These are phyloP conservation scores for Jaltomata sinuosa DNA, from an alignment of 257 asterid genomes.

Conservation along the genomic window DNA sequence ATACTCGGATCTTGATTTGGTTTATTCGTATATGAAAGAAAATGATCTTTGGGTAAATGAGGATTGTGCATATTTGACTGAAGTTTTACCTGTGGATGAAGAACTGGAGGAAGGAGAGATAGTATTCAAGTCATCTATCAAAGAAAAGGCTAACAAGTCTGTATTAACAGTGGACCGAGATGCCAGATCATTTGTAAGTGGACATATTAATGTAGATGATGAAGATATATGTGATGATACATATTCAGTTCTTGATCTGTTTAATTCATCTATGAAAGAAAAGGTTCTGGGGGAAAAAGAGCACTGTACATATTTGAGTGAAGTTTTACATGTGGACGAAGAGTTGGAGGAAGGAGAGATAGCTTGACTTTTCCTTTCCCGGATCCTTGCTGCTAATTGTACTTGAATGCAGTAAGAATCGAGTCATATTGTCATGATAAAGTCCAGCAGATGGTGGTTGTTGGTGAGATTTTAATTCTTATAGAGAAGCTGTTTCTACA, in stretches of 20 bases:
- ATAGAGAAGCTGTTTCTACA: not conserved
- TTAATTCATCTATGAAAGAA: conserved; percentile 12
- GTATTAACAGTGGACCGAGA: not conserved
- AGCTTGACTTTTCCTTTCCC: not conserved
- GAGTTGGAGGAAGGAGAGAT: conserved; percentile 87
- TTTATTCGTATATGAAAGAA: conserved; percentile 11
- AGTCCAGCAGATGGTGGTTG: not conserved
- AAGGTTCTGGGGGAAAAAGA: conserved; percentile 9
- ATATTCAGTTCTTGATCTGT: conserved; percentile 15
- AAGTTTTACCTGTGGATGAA: conserved; percentile 22
- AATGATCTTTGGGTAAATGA: conserved; percentile 7
- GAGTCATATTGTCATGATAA: not conserved
- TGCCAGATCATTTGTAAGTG: conserved; percentile 3
- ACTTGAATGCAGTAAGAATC: not conserved
- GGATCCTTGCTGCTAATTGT: not conserved
- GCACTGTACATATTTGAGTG: not conserved
- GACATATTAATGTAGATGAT: not conserved
- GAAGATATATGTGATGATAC: conserved; percentile 15
- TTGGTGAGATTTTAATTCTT: not conserved
- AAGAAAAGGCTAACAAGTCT: conserved; percentile 8
- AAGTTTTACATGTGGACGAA: conserved; percentile 21
- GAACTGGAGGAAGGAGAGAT: conserved; percentile 86
- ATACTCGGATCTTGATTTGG: conserved; percentile 28
- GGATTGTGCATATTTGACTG: not conserved
- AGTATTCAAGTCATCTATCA: conserved; percentile 2